A percentile compares a stretch with the other conserved stretches of the same genome.
These are phyloP conservation scores for Pseudogymnoascus sp. DNA, from an alignment of 2,329 filamentous ascomycete genomes.

Conservation along the genomic window DNA sequence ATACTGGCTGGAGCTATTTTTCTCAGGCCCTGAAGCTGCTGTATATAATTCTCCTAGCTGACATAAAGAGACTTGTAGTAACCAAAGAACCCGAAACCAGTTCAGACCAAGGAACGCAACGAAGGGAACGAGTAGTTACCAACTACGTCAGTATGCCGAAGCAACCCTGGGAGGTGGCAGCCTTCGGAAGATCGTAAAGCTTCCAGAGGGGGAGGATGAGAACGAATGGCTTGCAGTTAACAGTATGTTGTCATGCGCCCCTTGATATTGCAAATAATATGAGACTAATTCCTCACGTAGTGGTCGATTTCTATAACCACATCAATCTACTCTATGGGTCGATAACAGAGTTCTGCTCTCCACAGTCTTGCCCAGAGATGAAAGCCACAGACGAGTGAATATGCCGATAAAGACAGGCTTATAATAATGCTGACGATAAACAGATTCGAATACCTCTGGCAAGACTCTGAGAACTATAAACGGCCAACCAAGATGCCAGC, in stretches of 20 bases:
- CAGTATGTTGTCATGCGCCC: slow-evolving; percentile 47
- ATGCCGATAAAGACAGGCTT: neutral
- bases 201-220: slow-evolving; percentile 94
- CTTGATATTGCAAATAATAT: neutral
- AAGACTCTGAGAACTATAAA: slow-evolving; percentile 90
- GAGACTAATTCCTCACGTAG: slow-evolving; percentile 41
- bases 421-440: slow-evolving; percentile 1
- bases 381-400: slow-evolving; percentile 97
- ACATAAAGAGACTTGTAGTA: slow-evolving; percentile 45
- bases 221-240: slow-evolving; percentile 99
- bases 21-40: slow-evolving; percentile 36
- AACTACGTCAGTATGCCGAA: slow-evolving; percentile 95
- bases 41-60: slow-evolving; percentile 29
- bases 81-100: slow-evolving; percentile 79
- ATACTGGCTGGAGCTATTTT: slow-evolving; percentile 18
- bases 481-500: slow-evolving; percentile 97
- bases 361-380: slow-evolving; percentile 96
- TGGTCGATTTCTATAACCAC: slow-evolving; percentile 99
- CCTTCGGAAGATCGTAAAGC: slow-evolving; percentile 88
- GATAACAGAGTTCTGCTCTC: slow-evolving; percentile 98
- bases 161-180: slow-evolving; percentile 93
- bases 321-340: slow-evolving; percentile 98
- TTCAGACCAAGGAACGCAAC: slow-evolving; percentile 81
- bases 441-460: slow-evolving; percentile 98
- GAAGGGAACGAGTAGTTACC: slow-evolving; percentile 85